Evolutionary conservation across 495 filamentous ascomycete species (phyloP), one percentile per base, ranked within the genome.

Genomic region (Mytilinidion resinicola): DNA sequence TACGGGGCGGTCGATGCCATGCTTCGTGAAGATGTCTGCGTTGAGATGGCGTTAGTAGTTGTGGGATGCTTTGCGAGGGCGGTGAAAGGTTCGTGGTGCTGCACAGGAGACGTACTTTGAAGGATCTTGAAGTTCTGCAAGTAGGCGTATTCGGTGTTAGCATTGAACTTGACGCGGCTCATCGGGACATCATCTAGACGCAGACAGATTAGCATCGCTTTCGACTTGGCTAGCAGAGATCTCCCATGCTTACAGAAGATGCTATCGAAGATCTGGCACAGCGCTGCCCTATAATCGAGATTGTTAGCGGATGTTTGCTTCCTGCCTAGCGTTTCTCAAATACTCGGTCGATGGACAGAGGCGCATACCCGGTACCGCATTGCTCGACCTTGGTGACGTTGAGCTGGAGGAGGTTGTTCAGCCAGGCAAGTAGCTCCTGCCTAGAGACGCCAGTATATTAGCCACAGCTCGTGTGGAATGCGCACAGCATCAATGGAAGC

Each of bases 321-420:
- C 25, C 2, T 3, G 25, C 25, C 25, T 30, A 30, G 25, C 6
- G 25, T 30, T 30, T 30, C 25, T 30, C 25, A 30, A 30, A 30
- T 30, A 30, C 6, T 30, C 25, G 25, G 25, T 30, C 25, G 25
- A 30, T 30, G 25, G 25, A 30, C 25, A 3, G 25, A 60, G 52
- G 46, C 70, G 71, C 87, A 66, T 87, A 98, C 93, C 93, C 93
- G 65, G 93, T 97, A 66, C 93, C 93, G 74, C 93, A 96, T 80
- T 98, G 95, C 75, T 98, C 93, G 70, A 98, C 87, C 75, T 96
- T 96, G 70, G 92, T 96, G 57, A 98, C 83, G 76, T 97, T 97
- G 64, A 97, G 83, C 78, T 95, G 89, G 55, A 98, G 84, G 52
- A 97, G 89, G 80, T 87, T 90, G 80, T 98, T 98, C 66, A 98